Percentiles rank a stretch among this genome's conserved stretches.
These are phyloP conservation scores for Xylariaceae sp. DNA, from an alignment of 2,329 filamentous ascomycete genomes.

Conservation along the genomic window DNA sequence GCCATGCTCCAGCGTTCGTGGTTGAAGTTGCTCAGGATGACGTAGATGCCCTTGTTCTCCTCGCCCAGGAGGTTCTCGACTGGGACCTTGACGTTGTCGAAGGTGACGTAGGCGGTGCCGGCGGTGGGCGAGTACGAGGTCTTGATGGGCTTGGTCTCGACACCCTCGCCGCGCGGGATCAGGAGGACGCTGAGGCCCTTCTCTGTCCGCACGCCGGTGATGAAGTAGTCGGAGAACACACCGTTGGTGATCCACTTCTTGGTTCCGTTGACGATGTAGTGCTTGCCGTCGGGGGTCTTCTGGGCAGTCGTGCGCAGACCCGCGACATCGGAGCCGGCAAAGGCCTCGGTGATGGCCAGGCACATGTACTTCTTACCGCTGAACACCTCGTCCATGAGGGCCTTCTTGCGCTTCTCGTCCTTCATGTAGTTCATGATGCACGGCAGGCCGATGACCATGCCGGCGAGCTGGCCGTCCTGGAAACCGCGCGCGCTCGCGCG, in stretches of 20 bases:
- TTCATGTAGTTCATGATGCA: slow-evolving; percentile 74
- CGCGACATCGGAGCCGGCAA: slow-evolving; percentile 78
- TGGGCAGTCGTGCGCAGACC: slow-evolving; percentile 71
- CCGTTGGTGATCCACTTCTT: slow-evolving; percentile 89
- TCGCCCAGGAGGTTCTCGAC: slow-evolving; percentile 70
- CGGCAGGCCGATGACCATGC: slow-evolving; percentile 77
- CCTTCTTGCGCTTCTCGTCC: slow-evolving; percentile 59
- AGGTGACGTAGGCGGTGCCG: slow-evolving; percentile 73
- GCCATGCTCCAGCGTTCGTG: slow-evolving; percentile 77
- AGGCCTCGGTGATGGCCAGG: slow-evolving; percentile 81
- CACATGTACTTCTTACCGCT: slow-evolving; percentile 83
- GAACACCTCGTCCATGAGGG: slow-evolving; percentile 66
- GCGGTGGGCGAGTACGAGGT: slow-evolving; percentile 75
- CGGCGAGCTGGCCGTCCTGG: slow-evolving; percentile 80
- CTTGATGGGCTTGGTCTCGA: slow-evolving; percentile 74
- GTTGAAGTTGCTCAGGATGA: slow-evolving; percentile 85
- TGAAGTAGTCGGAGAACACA: slow-evolving; percentile 76
- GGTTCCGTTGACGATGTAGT: slow-evolving; percentile 65
- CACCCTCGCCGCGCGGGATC: slow-evolving; percentile 65
- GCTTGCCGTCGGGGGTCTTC: slow-evolving; percentile 68
- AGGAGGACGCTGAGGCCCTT: slow-evolving; percentile 75
- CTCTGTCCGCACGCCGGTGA: slow-evolving; percentile 70
- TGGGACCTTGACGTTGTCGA: slow-evolving; percentile 82
- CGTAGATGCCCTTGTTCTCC: slow-evolving; percentile 80
- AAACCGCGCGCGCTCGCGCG: slow-evolving; percentile 71